Evolutionary conservation across 352 stramenopile species (phyloP).

Genomic region (Phytophthora nicotianae): DNA sequence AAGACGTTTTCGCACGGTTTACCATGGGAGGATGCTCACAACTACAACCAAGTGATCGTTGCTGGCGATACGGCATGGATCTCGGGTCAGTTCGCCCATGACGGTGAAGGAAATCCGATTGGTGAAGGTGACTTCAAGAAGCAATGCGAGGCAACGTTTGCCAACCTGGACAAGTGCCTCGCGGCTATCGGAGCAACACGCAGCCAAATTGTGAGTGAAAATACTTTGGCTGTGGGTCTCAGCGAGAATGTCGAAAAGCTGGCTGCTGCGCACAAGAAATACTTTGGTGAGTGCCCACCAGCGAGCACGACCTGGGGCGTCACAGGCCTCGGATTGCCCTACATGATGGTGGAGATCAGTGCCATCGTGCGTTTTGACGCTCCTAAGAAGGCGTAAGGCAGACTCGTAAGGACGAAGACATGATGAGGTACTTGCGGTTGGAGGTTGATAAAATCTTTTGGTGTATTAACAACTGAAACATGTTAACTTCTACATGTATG

Average conservation of each 20-base stretch:
- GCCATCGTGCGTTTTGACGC: conserved; percentile 3
- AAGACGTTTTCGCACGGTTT: conserved; percentile 1
- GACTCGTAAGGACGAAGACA: not conserved
- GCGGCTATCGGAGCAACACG: conserved; percentile 4
- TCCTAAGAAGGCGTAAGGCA: conserved; percentile 1
- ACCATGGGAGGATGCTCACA: conserved; percentile 6
- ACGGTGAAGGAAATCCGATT: conserved; percentile 1
- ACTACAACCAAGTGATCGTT: conserved; percentile 7
- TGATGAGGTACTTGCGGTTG: no score
- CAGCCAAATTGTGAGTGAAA: conserved; percentile 3
- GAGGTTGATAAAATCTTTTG: no score
- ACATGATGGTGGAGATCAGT: conserved; percentile 7
- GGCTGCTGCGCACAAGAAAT: conserved; percentile 7
- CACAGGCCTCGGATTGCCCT: conserved; percentile 1
- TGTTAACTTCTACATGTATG: no score
- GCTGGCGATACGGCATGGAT: conserved; percentile 9
- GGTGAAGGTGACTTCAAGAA: conserved; percentile 1
- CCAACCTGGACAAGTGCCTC: conserved; percentile 12
- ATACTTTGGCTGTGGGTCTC: not conserved
- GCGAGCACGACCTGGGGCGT: conserved; percentile 3
- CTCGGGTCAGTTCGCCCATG: conserved; percentile 9
- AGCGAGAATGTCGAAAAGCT: not conserved
- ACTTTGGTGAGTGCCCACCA: not conserved
- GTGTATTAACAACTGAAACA: no score
- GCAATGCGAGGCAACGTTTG: conserved; percentile 7